phyloP scores from a whole-genome alignment of 129 eudicot species.

The Gnaphalium uliginosum region DNA sequence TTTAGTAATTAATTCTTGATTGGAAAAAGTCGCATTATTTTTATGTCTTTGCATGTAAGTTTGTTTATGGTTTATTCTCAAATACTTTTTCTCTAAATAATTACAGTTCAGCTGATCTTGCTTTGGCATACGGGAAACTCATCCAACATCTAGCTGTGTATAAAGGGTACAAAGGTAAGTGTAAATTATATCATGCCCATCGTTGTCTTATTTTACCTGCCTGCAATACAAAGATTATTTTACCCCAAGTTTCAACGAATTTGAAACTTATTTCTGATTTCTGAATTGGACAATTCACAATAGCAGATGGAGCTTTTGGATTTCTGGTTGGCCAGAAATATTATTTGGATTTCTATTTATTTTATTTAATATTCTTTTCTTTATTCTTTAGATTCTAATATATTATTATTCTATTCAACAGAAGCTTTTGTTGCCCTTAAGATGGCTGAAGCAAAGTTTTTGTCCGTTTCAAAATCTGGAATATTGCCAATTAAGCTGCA shows the following conservation, averaged over 20 bases:
- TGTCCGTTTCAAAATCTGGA: slow-evolving; percentile 74
- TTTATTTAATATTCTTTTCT: background rate
- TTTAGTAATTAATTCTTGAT: slow-evolving; percentile 6
- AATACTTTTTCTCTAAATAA: slow-evolving; percentile 1
- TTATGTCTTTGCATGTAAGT: background rate
- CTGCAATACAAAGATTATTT: background rate
- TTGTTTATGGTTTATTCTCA: slow-evolving; percentile 1
- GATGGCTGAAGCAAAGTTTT: slow-evolving; percentile 81
- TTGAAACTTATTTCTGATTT: background rate
- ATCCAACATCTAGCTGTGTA: slow-evolving; percentile 83
- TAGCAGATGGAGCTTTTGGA: background rate
- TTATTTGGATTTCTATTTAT: slow-evolving; percentile 5
- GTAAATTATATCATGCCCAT: background rate
- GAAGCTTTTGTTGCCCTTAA: slow-evolving; percentile 85
- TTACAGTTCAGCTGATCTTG: slow-evolving; percentile 75
- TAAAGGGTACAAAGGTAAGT: slow-evolving; percentile 93
- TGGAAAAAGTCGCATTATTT: slow-evolving; percentile 1
- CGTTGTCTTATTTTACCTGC: background rate
- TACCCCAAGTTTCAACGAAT: background rate
- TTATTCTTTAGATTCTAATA: slow-evolving; percentile 12
- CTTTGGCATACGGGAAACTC: slow-evolving; percentile 93
- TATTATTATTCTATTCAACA: slow-evolving; percentile 32
- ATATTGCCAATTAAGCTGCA: slow-evolving; percentile 77
- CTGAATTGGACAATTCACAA: background rate
- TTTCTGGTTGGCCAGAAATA: no score